Conservation (phyloP, 2,329 filamentous ascomycete species). For the Hansfordia pulvinata region DNA sequence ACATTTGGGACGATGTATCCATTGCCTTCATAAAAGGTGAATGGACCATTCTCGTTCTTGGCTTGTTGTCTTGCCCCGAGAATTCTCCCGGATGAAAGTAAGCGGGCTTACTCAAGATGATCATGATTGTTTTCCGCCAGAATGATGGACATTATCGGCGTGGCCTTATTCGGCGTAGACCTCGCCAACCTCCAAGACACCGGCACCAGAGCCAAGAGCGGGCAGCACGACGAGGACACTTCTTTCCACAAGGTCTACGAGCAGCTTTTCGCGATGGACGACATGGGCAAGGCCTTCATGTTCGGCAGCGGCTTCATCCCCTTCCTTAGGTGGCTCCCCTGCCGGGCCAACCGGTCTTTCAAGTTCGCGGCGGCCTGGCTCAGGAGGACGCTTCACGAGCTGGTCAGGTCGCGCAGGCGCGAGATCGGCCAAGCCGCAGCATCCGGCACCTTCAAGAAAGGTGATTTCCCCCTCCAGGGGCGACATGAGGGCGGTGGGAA, state of each 20-base stretch:
- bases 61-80: too few relatives aligned
- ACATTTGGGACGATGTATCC: too few relatives aligned
- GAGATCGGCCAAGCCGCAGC: background rate
- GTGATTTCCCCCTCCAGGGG: too few relatives aligned
- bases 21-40: too few relatives aligned
- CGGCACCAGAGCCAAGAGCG: too few relatives aligned
- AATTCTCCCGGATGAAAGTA: too few relatives aligned
- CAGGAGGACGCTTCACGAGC: conserved; percentile 17
- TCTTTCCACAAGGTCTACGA: conserved; percentile 19
- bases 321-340: too few relatives aligned
- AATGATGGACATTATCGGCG: conserved; percentile 21
- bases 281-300: conserved; percentile 17
- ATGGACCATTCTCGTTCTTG: too few relatives aligned
- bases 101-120: too few relatives aligned
- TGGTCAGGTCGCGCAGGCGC: conserved; percentile 9
- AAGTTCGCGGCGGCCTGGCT: conserved; percentile 18
- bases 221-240: too few relatives aligned
- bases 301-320: conserved; percentile 21
- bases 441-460: conserved; percentile 1
- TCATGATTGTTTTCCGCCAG: too few relatives aligned
- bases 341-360: conserved; percentile 22
- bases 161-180: conserved; percentile 19
- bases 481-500: too few relatives aligned
- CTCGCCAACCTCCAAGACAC: conserved; percentile 12
- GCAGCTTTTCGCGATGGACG: conserved; percentile 15